These are phyloP conservation scores for Gloeophyllum trabeum DNA, from an alignment of 768 basidiomycete genomes.

Conservation along the genomic window DNA sequence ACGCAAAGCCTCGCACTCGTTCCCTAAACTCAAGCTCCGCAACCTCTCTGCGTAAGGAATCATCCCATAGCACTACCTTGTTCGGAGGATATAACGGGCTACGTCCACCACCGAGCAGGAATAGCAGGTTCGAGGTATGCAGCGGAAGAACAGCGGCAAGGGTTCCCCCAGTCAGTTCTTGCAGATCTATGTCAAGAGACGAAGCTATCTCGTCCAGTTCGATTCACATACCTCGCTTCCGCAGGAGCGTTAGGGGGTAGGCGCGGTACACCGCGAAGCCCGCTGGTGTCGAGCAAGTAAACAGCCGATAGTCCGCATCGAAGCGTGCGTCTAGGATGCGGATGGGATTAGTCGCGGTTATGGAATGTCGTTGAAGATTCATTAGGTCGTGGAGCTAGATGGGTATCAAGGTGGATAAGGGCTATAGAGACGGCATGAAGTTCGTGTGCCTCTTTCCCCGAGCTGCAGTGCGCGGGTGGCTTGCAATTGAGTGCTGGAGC, in stretches of 20 bases:
- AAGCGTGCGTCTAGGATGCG: slow-evolving; percentile 71
- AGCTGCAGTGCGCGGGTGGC: too few species aligned
- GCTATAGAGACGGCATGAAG: too few species aligned
- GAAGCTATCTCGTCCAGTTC: slow-evolving; percentile 4
- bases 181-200: slow-evolving; percentile 10
- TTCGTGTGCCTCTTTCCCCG: too few species aligned
- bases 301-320: slow-evolving; percentile 71
- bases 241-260: slow-evolving; percentile 64
- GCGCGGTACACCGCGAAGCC: slow-evolving; percentile 79
- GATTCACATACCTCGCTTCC: slow-evolving; percentile 57
- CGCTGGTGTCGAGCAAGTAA: slow-evolving; percentile 67
- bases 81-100: slow-evolving; percentile 87
- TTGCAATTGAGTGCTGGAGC: too few species aligned
- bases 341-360: slow-evolving; percentile 64
- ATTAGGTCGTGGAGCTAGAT: slow-evolving; percentile 38
- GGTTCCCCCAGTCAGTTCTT: slow-evolving; percentile 75
- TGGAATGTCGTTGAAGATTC: slow-evolving; percentile 82
- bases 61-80: slow-evolving; percentile 89
- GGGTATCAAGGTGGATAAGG: too few species aligned
- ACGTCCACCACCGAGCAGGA: slow-evolving; percentile 79
- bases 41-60: slow-evolving; percentile 61
- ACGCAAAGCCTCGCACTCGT: slow-evolving; percentile 67
- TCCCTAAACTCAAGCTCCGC: slow-evolving; percentile 88
- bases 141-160: slow-evolving; percentile 67
- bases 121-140: slow-evolving; percentile 73